phyloP scores from a whole-genome alignment of 768 basidiomycete species.

The Lactarius pseudohatsudake region DNA sequence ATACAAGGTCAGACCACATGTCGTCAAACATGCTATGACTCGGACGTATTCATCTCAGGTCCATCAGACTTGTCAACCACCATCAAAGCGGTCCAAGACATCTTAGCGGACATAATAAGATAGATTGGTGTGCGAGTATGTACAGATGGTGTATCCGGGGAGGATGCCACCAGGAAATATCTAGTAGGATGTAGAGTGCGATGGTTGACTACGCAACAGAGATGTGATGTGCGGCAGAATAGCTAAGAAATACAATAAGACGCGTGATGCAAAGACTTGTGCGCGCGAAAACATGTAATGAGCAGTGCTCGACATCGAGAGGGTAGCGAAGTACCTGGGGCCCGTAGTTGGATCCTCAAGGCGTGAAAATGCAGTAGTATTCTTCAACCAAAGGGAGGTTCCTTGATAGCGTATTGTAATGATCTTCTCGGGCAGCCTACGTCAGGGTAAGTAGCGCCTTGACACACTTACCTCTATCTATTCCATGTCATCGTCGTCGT shows the following conservation, averaged over 20 bases:
- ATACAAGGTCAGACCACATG: no score
- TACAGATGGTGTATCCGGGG: constrained; percentile 3
- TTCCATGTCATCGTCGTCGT: constrained; percentile 12
- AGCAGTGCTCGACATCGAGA: background rate
- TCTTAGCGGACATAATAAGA: constrained; percentile 8
- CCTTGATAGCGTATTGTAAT: background rate
- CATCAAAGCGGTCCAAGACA: background rate
- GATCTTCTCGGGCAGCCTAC: constrained; percentile 6
- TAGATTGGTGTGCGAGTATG: constrained; percentile 9
- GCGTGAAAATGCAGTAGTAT: background rate
- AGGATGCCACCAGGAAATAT: background rate
- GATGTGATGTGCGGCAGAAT: background rate
- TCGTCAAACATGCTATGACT: no score
- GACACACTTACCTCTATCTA: constrained; percentile 20
- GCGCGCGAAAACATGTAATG: constrained; percentile 5
- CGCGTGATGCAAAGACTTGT: constrained; percentile 2
- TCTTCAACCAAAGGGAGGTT: background rate
- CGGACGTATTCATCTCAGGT: background rate
- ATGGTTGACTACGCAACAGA: background rate
- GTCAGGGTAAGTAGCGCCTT: background rate
- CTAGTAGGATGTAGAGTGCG: background rate
- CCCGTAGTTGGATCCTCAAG: background rate
- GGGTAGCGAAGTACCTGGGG: constrained; percentile 12
- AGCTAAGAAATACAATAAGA: constrained; percentile 10
- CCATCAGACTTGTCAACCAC: background rate